Evolutionary conservation across 2,329 filamentous ascomycete species (phyloP).

Genomic region (Penicillium capsulatum): DNA sequence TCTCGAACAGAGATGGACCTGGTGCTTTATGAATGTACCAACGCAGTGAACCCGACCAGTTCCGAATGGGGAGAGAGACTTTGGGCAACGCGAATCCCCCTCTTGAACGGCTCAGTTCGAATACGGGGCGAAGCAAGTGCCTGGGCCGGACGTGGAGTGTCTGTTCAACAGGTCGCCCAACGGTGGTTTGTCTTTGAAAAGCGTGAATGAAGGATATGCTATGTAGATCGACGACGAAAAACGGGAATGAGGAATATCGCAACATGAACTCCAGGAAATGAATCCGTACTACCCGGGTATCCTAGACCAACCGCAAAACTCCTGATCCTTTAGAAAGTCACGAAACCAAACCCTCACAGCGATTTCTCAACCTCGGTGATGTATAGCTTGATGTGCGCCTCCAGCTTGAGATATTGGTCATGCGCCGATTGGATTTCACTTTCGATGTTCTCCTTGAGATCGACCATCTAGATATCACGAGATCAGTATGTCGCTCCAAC

Average conservation of each 20-base stretch:
- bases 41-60: slow-evolving; percentile 28
- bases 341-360: slow-evolving; percentile 44
- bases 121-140: slow-evolving; percentile 47
- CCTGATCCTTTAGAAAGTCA: slow-evolving; percentile 31
- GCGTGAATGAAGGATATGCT: slow-evolving; percentile 9
- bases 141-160: slow-evolving; percentile 58
- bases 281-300: slow-evolving; percentile 38
- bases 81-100: slow-evolving; percentile 54
- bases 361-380: slow-evolving; percentile 98
- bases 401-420: slow-evolving; percentile 96
- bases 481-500: slow-evolving; percentile 17
- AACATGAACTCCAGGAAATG: slow-evolving; percentile 24
- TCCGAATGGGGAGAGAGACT: slow-evolving; percentile 30
- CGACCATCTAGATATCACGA: slow-evolving; percentile 72
- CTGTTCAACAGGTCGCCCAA: slow-evolving; percentile 54
- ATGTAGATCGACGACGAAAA: slow-evolving; percentile 12
- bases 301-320: slow-evolving; percentile 37
- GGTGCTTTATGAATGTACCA: slow-evolving; percentile 41
- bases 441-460: slow-evolving; percentile 96
- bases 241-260: slow-evolving; percentile 9
- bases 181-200: slow-evolving; percentile 62
- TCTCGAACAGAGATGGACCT: slow-evolving; percentile 29
- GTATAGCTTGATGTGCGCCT: slow-evolving; percentile 94
- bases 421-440: slow-evolving; percentile 85
- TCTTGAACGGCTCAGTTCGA: slow-evolving; percentile 56